Evolutionary conservation across 2,329 filamentous ascomycete species (phyloP), one percentile per base, ranked within the genome.

Genomic region (Xylariaceae sp.): DNA sequence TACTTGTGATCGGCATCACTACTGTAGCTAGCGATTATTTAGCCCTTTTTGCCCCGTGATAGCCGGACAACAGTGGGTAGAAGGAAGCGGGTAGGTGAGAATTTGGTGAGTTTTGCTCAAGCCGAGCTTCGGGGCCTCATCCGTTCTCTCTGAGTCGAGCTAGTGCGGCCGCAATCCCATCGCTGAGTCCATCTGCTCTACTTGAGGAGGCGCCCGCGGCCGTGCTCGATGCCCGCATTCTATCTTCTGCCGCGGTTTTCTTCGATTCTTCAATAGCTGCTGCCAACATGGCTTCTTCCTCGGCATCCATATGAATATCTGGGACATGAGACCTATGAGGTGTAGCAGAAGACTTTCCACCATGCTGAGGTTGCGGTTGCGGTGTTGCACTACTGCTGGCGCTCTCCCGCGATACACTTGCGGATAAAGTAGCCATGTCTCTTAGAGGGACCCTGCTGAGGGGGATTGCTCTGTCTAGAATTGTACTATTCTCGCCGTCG

Each of bases 101-200:
- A 36, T 12, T 39, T 48, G 9, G 34, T 45, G 41, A 15, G 15
- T 22, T 26, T 39, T 5, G n/a, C 39, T 54, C 50, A 45, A 54
- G 59, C 37, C 10, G 10, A 39, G 30, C 13, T 5, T 1, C 32
- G 41, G 22, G 22, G 12, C 8, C 51, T 65, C 56, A 68, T 22
- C 71, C 71, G 26, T 72, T 71, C 51, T 83, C 72, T 51, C 82
- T 73, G 21, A 87, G 67, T 59, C 72, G 83, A 7, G 82, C 82
- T 56, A 87, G 65, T 15, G 84, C 84, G 30, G 80, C 81, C 43
- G 83, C 81, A 44, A 87, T 70, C 2, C 84, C 82, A 43, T 76
- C 80, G 55, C 76, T 76, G 5, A 86, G 69, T 30, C 76, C 69
- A 5, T 79, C 74, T 34, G 72, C 70, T 56, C 67, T 69, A 39